Evolutionary conservation across 2,329 filamentous ascomycete species (phyloP).

Genomic region (Trichoderma brevicompactum): DNA sequence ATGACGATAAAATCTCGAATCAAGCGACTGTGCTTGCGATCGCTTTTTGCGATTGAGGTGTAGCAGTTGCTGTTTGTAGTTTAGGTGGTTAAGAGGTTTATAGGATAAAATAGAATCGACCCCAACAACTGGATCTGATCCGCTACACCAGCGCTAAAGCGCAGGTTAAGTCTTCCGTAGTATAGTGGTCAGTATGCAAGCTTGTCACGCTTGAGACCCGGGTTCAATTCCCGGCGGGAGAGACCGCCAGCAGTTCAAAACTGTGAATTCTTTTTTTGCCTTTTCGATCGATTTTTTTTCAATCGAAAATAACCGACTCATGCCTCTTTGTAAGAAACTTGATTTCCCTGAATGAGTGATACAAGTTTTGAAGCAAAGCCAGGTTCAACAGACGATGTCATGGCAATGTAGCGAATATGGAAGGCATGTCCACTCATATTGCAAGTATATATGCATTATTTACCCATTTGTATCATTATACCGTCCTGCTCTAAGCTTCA

Average conservation of each 20-base stretch:
- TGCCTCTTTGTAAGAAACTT: no score
- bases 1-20: no score
- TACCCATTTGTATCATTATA: conserved; percentile 36
- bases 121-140: conserved; percentile 24
- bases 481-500: conserved; percentile 26
- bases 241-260: conserved; percentile 29
- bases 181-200: conserved; percentile 37
- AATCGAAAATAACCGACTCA: no score
- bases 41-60: no score
- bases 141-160: conserved; percentile 26
- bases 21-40: no score
- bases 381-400: background rate
- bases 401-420: no score
- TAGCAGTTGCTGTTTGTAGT: no score
- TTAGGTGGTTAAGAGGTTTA: background rate
- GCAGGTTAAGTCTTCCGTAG: conserved; percentile 32
- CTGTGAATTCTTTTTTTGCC: conserved; percentile 24
- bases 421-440: no score
- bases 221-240: conserved; percentile 37
- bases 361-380: background rate
- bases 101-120: background rate
- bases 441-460: background rate
- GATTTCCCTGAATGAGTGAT: no score
- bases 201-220: conserved; percentile 36
- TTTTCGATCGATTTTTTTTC: background rate